Base-by-base conservation (phyloP, 140 eudicot genomes). In the Anethum foeniculum region DNA sequence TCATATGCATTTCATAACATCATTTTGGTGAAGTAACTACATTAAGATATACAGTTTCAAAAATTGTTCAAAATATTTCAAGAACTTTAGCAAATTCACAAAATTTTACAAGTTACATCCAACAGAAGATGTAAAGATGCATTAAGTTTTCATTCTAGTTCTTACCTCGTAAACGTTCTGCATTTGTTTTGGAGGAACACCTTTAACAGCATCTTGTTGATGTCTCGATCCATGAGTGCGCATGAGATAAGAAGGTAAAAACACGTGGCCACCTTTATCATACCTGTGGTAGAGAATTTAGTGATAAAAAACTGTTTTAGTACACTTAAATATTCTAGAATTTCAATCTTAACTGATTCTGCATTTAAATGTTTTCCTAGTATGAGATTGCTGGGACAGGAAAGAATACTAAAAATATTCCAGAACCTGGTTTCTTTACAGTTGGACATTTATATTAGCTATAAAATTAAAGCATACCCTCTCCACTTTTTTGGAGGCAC, bases 401-500 rank as follows among this genome's bases (percentile, higher is more conserved):
- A 46, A 9, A 28, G 23, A 75, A 25, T 75, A 32, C 80, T 32
- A 62, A 49, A 77, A 30, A 52, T 34, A 47, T 6, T 27, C 47
- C 32, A 77, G 19, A 77, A 34, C 48, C 47, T 32, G 21, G 21
- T 0, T n/a, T 41, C 74, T 28, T 25, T 52, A 4, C 34, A 64
- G 13, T 54, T 71, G 27, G 52, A 49, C 64, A 25, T 77, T n/a
- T 72, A 58, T 32, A 72, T 77, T 49, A 69, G 39, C 58, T 56
- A 8, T 74, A 25, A 51, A 36, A 68, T 15, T 41, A 73, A 60
- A 58, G 32, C 86, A 84, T 92, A 94, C 98, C 97, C 89, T 86
- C 78, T 94, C 98, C 98, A 94, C 79, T 85, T 89, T 87, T 86
- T 90, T 47, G 98, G 98, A 48, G 98, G 97, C 75, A 95, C 94